Percentiles rank a stretch among this genome's conserved stretches.
Conservation (phyloP, 768 basidiomycete genomes). For the Amanita rimosa region DNA sequence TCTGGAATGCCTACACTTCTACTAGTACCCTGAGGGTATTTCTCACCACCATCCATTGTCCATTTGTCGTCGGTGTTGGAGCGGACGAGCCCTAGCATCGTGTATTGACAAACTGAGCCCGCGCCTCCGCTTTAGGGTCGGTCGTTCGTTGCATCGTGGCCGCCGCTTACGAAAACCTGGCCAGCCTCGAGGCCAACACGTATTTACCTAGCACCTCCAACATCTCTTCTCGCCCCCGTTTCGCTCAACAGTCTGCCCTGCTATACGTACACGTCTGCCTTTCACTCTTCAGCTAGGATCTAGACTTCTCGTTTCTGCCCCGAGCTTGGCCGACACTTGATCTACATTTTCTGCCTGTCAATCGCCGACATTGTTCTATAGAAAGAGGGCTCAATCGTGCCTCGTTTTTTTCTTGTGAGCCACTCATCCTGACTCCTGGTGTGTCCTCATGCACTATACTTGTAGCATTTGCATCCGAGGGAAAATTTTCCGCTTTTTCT, state of each 20-base stretch:
- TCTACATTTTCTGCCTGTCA: background rate
- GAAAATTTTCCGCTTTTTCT: background rate
- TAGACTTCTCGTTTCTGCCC: background rate
- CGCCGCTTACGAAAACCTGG: background rate
- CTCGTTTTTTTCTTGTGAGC: background rate
- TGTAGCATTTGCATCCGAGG: background rate
- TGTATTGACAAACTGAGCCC: background rate
- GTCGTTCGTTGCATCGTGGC: background rate
- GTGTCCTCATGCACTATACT: background rate
- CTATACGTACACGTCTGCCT: background rate
- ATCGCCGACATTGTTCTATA: background rate
- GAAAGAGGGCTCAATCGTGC: background rate
- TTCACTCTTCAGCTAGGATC: background rate
- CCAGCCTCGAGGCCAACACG: background rate
- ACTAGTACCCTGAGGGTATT: too few relatives aligned
- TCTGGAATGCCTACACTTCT: too few relatives aligned
- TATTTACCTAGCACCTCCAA: background rate
- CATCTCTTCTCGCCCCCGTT: background rate
- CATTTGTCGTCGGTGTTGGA: background rate
- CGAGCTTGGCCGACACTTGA: background rate
- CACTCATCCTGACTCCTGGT: background rate
- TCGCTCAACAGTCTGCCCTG: background rate
- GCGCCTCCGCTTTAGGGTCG: conserved; percentile 1
- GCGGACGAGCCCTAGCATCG: background rate
- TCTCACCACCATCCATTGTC: background rate